Base-by-base conservation (phyloP, 441 rosid genomes). In the California macrophylla region DNA sequence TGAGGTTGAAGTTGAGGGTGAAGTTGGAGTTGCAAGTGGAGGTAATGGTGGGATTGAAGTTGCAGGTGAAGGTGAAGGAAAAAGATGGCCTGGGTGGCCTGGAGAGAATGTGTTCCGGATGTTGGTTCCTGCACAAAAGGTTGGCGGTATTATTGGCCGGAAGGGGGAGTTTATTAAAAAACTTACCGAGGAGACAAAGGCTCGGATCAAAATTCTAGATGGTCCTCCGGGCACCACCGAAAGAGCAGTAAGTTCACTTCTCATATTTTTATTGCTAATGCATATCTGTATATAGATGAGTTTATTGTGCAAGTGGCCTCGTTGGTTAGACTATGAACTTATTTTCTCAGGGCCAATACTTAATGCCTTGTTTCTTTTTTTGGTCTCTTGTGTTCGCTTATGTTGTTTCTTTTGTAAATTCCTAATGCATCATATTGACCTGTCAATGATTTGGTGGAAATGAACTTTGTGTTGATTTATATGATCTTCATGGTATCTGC, bases 21-120 rank as follows among this genome's bases (percentile, higher is more conserved):
- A 13, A 42, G 50, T 1, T 42, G 50, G 15, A 12, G 16, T 42
- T 42, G 16, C 16, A 13, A 16, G 50, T 42, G 50, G 50, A 42
- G 50, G 40, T 34, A 6, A 6, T 3, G 34, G 12, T 38, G 45
- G 9, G 1, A 9, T 6, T 36, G 23, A 0, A 20, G 23, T 18
- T 63, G 36, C 7, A n/a, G 30, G 32, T 21, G 73, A 7, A 54
- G 62, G 18, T 8, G 74, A 56, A 3, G 78, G 71, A 58, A 70
- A 75, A 64, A 75, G 25, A 70, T 75, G 78, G 78, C 78, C 71
- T 0, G 78, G 78, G 29, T 75, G 78, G 78, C 78, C 78, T 0
- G 74, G 78, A 47, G 78, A 75, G 52, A 70, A 72, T 23, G 78
- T 75, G 26, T 75, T 75, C 28, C 63, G 78, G 26, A 75, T 75